Evolutionary conservation across 345 rosid species (phyloP), one percentile per base, ranked within the genome.

Genomic region (Gossypium bickii): DNA sequence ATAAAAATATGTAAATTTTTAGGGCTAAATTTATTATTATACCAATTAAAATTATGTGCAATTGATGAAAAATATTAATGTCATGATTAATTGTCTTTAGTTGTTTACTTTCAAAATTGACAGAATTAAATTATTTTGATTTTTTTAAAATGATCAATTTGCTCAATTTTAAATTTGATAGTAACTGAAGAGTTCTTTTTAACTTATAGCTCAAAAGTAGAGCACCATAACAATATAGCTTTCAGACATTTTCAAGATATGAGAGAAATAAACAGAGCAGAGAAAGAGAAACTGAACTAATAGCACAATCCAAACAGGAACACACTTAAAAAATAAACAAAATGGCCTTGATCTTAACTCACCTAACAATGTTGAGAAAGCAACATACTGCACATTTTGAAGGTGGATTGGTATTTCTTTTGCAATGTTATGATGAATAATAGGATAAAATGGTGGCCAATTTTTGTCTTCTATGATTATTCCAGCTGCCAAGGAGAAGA

Each of bases 351-450:
- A 47, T 43, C 27, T 56, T 38, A 68, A 75, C 89, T 72, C 85
- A 95, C 98, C 99, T 87, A 95, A 83, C 75, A 80, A 85, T 73
- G 99, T 93, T 49, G 97, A 88, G 85, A 93, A 95, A 59, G 99
- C 98, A 75, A 93, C 94, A 49, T 95, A 95, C 63, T 89, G 98
- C 78, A 85, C 79, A 83, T 80, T 86, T 83, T 91, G 99, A 64
- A 95, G 87, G 82, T 95, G 97, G 74, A 93, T 81, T 34, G 99
- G 99, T 83, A 93, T 95, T 84, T 95, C 99, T 71, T 86, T 92
- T 73, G 91, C 81, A 76, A 95, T 92, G 85, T 93, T 98, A 80
- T 95, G 97, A 80, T 95, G 99, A 83, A 95, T 95, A 29, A 95
- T 22, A 16, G 99, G 99, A 62, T 90, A 93, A 85, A 87, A 86